phyloP scores from a whole-genome alignment of 2,329 filamentous ascomycete genomes.

The Exophiala phaeomuriformis region DNA sequence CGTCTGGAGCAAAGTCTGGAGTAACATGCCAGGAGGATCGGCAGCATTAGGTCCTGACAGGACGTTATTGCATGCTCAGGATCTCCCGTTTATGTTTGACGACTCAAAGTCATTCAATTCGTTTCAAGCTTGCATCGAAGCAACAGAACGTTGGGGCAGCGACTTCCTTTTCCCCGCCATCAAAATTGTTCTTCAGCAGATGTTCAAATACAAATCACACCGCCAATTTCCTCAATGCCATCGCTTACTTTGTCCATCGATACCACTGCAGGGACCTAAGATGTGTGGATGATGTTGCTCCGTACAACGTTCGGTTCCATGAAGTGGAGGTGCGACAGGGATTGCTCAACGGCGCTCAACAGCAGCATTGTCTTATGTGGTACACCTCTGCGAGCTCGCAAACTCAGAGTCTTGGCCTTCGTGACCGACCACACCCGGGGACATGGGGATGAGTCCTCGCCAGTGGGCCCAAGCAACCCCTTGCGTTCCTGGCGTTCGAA shows the following conservation, averaged over 20 bases:
- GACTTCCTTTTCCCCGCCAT: slow-evolving; percentile 20
- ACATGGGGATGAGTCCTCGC: slow-evolving; percentile 8
- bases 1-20: too few relatives aligned
- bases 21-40: too few relatives aligned
- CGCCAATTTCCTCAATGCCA: slow-evolving; percentile 22
- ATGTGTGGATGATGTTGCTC: slow-evolving; percentile 18
- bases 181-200: slow-evolving; percentile 19
- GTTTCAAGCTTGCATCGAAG: slow-evolving; percentile 25
- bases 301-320: slow-evolving; percentile 16
- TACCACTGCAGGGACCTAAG: slow-evolving; percentile 19
- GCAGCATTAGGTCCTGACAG: not conserved
- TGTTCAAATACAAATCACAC: slow-evolving; percentile 17
- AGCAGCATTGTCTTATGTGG: slow-evolving; percentile 24
- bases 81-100: slow-evolving; percentile 24
- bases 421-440: slow-evolving; percentile 13
- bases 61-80: slow-evolving; percentile 21
- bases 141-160: slow-evolving; percentile 25
- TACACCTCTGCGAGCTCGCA: slow-evolving; percentile 19
- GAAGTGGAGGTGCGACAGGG: slow-evolving; percentile 21
- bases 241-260: slow-evolving; percentile 21
- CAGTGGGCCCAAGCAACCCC: slow-evolving; percentile 1
- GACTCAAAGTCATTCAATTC: slow-evolving; percentile 16
- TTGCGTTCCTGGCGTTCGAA: slow-evolving; percentile 17
- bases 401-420: slow-evolving; percentile 18
- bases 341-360: slow-evolving; percentile 23